These are phyloP conservation scores for Fusarium pininemorale DNA, from an alignment of 2,329 filamentous ascomycete species.

Conservation along the genomic window DNA sequence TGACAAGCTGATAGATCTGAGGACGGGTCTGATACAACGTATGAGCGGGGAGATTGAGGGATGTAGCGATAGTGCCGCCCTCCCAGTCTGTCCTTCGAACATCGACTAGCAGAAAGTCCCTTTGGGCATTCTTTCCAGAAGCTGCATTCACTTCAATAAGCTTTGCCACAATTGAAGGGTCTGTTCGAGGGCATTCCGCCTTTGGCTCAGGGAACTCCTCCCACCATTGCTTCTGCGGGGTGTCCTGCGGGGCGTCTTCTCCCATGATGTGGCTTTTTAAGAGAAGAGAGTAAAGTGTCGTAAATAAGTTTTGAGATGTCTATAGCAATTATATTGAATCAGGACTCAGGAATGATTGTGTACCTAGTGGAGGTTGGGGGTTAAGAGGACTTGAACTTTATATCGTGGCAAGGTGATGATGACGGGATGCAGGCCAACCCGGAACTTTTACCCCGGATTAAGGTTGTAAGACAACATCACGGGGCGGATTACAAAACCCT, in stretches of 20 bases:
- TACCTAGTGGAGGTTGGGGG: neutral
- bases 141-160: slow-evolving; percentile 52
- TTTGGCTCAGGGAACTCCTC: slow-evolving; percentile 55
- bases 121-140: slow-evolving; percentile 38
- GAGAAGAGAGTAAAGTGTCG: too few species aligned
- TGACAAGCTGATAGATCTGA: slow-evolving; percentile 59
- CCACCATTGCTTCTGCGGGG: slow-evolving; percentile 49
- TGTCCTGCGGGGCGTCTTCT: slow-evolving; percentile 36
- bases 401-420: neutral
- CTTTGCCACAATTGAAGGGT: slow-evolving; percentile 51
- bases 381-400: neutral
- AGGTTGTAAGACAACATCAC: neutral
- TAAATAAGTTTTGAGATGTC: neutral
- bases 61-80: slow-evolving; percentile 68
- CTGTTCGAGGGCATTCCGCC: slow-evolving; percentile 50
- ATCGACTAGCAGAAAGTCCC: slow-evolving; percentile 60
- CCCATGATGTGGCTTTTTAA: slow-evolving; percentile 24
- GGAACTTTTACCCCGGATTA: slow-evolving; percentile 18
- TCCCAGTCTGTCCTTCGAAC: slow-evolving; percentile 63
- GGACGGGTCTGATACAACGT: slow-evolving; percentile 61
- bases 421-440: neutral
- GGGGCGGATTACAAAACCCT: neutral
- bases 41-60: slow-evolving; percentile 67
- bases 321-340: rapidly evolving
- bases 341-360: neutral